phyloP scores from a whole-genome alignment of 2,329 filamentous ascomycete species.

The Colletotrichum godetiae region DNA sequence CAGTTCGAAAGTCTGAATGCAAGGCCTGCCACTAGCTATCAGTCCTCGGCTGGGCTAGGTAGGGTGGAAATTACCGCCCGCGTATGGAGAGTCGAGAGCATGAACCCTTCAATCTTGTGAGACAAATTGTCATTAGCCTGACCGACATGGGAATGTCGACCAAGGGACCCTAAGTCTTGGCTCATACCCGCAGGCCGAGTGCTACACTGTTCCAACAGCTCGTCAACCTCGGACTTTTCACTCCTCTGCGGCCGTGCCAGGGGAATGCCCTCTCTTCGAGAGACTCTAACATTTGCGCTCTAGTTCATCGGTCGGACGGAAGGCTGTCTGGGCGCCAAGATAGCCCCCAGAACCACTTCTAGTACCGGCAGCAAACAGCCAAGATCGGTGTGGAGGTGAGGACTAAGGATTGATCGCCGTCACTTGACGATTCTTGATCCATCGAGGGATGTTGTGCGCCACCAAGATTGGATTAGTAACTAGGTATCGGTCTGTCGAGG shows the following conservation, averaged over 20 bases:
- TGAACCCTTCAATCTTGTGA: not conserved
- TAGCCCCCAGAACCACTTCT: not conserved
- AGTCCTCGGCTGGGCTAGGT: not conserved
- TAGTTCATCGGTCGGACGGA: slow-evolving; percentile 19
- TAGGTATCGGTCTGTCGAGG: not conserved
- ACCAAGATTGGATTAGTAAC: not conserved
- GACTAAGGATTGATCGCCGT: not conserved
- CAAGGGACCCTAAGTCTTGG: not conserved
- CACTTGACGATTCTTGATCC: not conserved
- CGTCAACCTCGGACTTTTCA: not conserved
- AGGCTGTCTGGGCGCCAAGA: slow-evolving; percentile 22
- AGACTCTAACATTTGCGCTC: not conserved
- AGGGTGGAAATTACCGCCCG: not conserved
- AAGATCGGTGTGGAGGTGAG: not conserved
- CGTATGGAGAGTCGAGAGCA: not conserved
- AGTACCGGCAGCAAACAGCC: not conserved
- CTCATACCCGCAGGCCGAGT: slow-evolving; percentile 2
- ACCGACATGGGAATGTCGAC: not conserved
- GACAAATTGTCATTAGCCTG: not conserved
- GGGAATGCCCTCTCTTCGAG: not conserved
- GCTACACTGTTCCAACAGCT: not conserved
- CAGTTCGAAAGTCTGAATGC: not conserved
- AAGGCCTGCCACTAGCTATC: not conserved
- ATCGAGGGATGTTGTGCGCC: not conserved
- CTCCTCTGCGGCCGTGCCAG: not conserved